These are phyloP conservation scores for Asterella californica DNA, from an alignment of 225 moss, liverwort and hornwort genomes.

Conservation along the genomic window DNA sequence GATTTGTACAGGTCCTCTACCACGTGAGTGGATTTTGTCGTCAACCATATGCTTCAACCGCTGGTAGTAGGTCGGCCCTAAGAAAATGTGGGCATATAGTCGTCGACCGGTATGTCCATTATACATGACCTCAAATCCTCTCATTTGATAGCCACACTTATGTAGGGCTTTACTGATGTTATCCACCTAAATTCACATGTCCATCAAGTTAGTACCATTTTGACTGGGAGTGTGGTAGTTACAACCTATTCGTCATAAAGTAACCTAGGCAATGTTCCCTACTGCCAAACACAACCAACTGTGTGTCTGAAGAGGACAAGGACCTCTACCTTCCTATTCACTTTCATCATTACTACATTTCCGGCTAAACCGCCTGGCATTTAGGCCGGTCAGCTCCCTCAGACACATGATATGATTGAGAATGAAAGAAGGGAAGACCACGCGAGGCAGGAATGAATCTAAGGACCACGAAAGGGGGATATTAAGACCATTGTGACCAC, in stretches of 20 bases:
- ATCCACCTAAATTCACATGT: conserved; percentile 50
- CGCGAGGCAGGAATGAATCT: background rate
- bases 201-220: background rate
- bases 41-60: conserved; percentile 99
- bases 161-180: conserved; percentile 98
- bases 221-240: background rate
- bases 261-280: background rate
- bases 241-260: background rate
- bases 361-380: background rate
- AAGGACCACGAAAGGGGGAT: background rate
- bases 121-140: conserved; percentile 99
- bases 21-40: conserved; percentile 97
- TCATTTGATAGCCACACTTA: conserved; percentile 99
- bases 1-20: conserved; percentile 97
- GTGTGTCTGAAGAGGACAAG: background rate
- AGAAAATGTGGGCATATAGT: conserved; percentile 84
- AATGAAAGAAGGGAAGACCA: background rate
- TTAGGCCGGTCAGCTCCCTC: background rate
- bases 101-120: conserved; percentile 98
- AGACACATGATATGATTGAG: background rate
- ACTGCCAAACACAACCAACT: background rate
- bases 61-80: conserved; percentile 99
- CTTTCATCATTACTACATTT: background rate
- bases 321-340: background rate
- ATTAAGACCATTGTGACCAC: conserved; percentile 5